Base-by-base conservation (phyloP, 768 basidiomycete genomes). In the Kwoniella newhampshirensis region DNA sequence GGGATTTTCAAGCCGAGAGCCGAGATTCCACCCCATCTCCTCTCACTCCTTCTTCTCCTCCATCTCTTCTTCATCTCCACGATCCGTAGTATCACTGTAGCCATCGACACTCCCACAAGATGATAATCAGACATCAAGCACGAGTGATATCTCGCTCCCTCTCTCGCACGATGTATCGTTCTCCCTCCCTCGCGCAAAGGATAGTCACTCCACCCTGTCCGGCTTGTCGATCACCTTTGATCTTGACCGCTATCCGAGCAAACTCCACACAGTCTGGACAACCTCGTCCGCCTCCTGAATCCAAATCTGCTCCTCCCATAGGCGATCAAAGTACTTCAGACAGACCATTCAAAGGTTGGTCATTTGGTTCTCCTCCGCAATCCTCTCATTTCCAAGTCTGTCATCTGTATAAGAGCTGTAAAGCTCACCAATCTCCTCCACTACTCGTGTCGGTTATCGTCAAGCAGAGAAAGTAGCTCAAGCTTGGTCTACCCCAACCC, bases 401-500 rank as follows among this genome's bases (percentile, higher is more conserved):
- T 49, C 17, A 17, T 30, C 20, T 20, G 18, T n/a, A 23, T 28
- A 8, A 6, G 30, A n/a, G 23, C 30, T 30, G n/a, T 49, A 6
- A 32, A 27, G 44, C 44, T 45, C 44, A 45, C 27, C 26, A 12
- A n/a, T 25, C 23, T 28, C 3, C 26, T 26, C 17, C 25, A 18
- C 5, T 41, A 5, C 15, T 13, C 26, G 8, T 25, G n/a, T 45
- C 18, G 3, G 44, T 7, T 45, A 27, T 45, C 6, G 2, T 27
- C 3, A 48, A 17, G 18, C 23, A 56, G 54, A 56, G 27, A 56
- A 56, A 50, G 52, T 64, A 42, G 43, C 57, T 21, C 54, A 59
- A 45, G 68, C 62, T 18, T 70, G 68, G 4, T 80, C 86, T 68
- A 92, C 93, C 0, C 90, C 91, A 0, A 92, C 88, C 32, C 89